Evolutionary conservation across 2,329 filamentous ascomycete genomes (phyloP), one percentile per base, ranked within the genome.

Genomic region (Phialocephala sp.): DNA sequence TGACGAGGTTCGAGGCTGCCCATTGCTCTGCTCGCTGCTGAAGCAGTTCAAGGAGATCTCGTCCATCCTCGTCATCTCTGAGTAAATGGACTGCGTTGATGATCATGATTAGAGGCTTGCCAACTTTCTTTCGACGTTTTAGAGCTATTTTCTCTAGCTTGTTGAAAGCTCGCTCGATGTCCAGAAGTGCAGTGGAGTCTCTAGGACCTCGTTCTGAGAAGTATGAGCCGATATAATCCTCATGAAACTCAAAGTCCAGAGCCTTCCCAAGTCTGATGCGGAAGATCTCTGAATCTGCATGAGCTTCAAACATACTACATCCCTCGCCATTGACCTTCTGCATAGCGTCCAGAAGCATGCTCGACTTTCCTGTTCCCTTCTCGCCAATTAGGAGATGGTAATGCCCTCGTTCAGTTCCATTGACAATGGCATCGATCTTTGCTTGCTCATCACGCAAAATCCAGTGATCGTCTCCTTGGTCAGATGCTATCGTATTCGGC

Each of bases 281-380:
- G 77, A 99, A 97, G 66, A 99, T 97, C 75, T 99, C 95, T 1
- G 94, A 85, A 77, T 99, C 94, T 5, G 93, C 91, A 78, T 99
- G 95, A 0, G 94, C 94, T 79, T 99, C 95, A 74, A 98, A 92
- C 92, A 99, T 97, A 71, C 94, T 91, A 54, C 94, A 90, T 24
- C 92, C 92, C 67, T 95, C 91, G 4, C 93, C 95, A 68, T 97
- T 87, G 63, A 94, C 90, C 77, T 96, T 96, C 62, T 90, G 89
- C 94, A 99, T 99, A 9, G 93, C 92, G 76, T 98, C 93, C 22
- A 99, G 84, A 73, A 99, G 81, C 95, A 99, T 98, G 71, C 92
- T 96, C 66, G 92, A 96, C 82, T 99, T 99, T 8, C 95, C 95
- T 0, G 92, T 96, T 5, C 95, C 95, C 80, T 99, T 98, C 76